Evolutionary conservation across 257 asterid genomes (phyloP).

Genomic region (Solanum medicagineum): DNA sequence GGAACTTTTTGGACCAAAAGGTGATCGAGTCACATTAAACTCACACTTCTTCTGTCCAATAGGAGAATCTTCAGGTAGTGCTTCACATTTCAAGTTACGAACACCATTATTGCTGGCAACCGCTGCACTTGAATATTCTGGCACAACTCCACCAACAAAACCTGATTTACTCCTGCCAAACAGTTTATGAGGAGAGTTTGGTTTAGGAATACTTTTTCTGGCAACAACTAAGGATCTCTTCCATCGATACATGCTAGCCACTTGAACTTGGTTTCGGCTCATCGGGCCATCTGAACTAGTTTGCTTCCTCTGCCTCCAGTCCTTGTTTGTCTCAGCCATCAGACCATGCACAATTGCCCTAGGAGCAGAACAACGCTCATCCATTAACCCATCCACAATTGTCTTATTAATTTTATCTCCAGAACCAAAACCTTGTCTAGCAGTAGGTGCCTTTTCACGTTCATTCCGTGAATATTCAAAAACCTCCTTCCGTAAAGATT

Average conservation of each 20-base stretch:
- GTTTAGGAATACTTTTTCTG: slow-evolving; percentile 10
- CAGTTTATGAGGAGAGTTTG: background rate
- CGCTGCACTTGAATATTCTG: slow-evolving; percentile 12
- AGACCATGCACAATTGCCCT: slow-evolving; percentile 29
- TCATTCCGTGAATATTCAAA: slow-evolving; percentile 8
- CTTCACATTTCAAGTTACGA: slow-evolving; percentile 1
- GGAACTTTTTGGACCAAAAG: slow-evolving; percentile 41
- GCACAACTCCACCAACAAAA: slow-evolving; percentile 7
- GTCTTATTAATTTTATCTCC: background rate
- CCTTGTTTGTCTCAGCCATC: slow-evolving; percentile 34
- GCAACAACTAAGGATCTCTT: slow-evolving; percentile 15
- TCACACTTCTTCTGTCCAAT: background rate
- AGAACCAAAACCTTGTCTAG: background rate
- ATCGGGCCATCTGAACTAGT: slow-evolving; percentile 12
- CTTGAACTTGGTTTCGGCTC: background rate
- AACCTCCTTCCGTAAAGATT: background rate
- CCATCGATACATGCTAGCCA: slow-evolving; percentile 4
- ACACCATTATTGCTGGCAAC: slow-evolving; percentile 4
- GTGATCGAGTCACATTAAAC: slow-evolving; percentile 36
- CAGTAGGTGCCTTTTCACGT: slow-evolving; percentile 15
- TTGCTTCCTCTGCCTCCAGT: slow-evolving; percentile 33
- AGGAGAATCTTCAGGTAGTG: slow-evolving; percentile 12
- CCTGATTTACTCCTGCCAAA: slow-evolving; percentile 5
- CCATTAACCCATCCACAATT: slow-evolving; percentile 38
- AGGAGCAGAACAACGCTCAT: slow-evolving; percentile 22